phyloP scores from a whole-genome alignment of 2,329 filamentous ascomycete species.

The Didymosphaeria variabile region DNA sequence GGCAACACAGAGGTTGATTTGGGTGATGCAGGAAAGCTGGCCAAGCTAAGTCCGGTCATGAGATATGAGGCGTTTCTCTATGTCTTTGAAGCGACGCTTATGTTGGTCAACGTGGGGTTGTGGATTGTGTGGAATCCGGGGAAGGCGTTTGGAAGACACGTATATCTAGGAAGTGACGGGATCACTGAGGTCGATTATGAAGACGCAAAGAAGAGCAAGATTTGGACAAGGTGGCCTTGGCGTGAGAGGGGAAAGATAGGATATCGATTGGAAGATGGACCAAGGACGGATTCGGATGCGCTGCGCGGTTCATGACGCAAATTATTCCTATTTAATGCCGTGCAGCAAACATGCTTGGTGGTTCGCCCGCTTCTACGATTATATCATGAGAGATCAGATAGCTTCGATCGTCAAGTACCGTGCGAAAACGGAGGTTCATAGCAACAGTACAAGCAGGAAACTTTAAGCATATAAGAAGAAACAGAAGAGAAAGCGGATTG shows the following conservation, averaged over 20 bases:
- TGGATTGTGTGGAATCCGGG: constrained; percentile 60
- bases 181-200: not conserved
- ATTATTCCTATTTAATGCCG: no score
- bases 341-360: no score
- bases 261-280: not conserved
- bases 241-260: not conserved
- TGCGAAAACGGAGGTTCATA: no score
- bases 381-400: no score
- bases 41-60: constrained; percentile 37
- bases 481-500: no score
- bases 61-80: constrained; percentile 60
- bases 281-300: not conserved
- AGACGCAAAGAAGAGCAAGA: not conserved
- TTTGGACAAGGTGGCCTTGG: not conserved
- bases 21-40: constrained; percentile 46
- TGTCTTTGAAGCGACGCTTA: constrained; percentile 59
- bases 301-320: no score
- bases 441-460: no score
- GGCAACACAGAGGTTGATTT: constrained; percentile 45
- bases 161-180: constrained; percentile 51
- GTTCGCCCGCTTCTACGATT: no score
- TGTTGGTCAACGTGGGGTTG: constrained; percentile 58
- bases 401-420: no score
- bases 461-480: no score
- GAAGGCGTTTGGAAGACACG: constrained; percentile 53